Evolutionary conservation across 352 stramenopile species (phyloP), one percentile per base, ranked within the genome.

Genomic region (Phytophthora pini): DNA sequence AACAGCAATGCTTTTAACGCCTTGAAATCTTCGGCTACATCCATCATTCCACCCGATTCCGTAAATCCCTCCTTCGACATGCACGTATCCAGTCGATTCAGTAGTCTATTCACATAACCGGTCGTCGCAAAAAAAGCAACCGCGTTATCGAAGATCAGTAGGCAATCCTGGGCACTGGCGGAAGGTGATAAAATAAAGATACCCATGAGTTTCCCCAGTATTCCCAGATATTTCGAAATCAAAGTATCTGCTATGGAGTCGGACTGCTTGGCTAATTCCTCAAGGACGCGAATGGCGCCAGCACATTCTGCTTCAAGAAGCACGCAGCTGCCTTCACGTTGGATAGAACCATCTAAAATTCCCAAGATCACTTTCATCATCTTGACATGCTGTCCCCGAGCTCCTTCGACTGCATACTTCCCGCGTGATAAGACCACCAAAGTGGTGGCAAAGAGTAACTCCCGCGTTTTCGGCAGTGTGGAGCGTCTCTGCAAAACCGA

Each of bases 331-430:
- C 40, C 49, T 52, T 60, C 39, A 15, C 60, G 51, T 49, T 72
- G 46, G 27, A 72, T 52, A 12, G 65, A 68, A 36, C 20, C 15
- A 17, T 56, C 43, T 34, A 72, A 17, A 29, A 39, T 4, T 27
- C 40, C 38, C 17, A 72, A 47, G 31, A 72, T 68, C 32, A 68
- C 58, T 57, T 68, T 72, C 41, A 68, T 54, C 39, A 72, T 52
- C 32, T 72, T 68, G 17, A 56, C 45, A 31, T 65, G 51, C 31
- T 64, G 51, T 22, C 59, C 45, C 17, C 44, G 36, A 11, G 45
- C 44, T 31, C 31, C 13, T 45, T 60, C 34, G 22, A 34, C 24
- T 36, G 29, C 60, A 27, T 44, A 50, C 2, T 59, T 59, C 7
- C 57, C 38, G 27, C 40, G 65, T 27, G 58, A 56, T 17, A 72